Conservation (phyloP, 495 filamentous ascomycete genomes). For the Bombardia bombarda region DNA sequence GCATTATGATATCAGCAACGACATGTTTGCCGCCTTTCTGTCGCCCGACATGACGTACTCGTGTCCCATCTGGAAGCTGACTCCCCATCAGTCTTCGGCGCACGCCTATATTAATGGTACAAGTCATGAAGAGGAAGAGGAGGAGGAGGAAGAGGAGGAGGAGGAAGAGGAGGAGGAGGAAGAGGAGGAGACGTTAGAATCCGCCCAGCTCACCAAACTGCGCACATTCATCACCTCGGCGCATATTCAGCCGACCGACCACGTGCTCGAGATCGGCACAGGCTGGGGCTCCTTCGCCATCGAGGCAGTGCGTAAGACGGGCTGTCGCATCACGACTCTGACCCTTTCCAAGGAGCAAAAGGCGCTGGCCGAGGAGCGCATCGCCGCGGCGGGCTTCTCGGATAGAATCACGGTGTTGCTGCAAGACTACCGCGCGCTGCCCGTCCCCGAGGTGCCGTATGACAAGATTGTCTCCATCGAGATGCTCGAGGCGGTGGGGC, state of each 20-base stretch:
- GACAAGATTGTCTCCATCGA: slow-evolving; percentile 67
- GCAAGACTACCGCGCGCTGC: slow-evolving; percentile 52
- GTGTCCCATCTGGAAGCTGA: slow-evolving; percentile 56
- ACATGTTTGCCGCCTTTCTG: slow-evolving; percentile 64
- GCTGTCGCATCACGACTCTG: slow-evolving; percentile 55
- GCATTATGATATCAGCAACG: slow-evolving; percentile 72
- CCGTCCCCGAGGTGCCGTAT: slow-evolving; percentile 43
- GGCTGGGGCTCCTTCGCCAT: slow-evolving; percentile 65
- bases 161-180: not conserved
- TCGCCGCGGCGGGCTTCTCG: slow-evolving; percentile 42
- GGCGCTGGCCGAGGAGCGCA: slow-evolving; percentile 48
- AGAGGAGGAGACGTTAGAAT: slow-evolving; percentile 46
- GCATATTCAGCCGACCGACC: slow-evolving; percentile 51
- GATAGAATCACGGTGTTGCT: slow-evolving; percentile 50
- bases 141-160: too few relatives aligned
- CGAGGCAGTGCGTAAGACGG: slow-evolving; percentile 47
- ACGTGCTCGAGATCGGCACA: slow-evolving; percentile 62
- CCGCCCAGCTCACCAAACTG: slow-evolving; percentile 61
- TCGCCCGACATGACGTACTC: slow-evolving; percentile 72
- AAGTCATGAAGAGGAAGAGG: too few relatives aligned
- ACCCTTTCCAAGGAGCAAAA: slow-evolving; percentile 58
- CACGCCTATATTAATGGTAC: too few relatives aligned
- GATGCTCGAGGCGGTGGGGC: slow-evolving; percentile 69
- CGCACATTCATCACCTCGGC: slow-evolving; percentile 52
- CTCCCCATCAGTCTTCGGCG: too few relatives aligned